Base-by-base conservation (phyloP, 805 yeast species). In the Scheffersomyces ergatensis region DNA sequence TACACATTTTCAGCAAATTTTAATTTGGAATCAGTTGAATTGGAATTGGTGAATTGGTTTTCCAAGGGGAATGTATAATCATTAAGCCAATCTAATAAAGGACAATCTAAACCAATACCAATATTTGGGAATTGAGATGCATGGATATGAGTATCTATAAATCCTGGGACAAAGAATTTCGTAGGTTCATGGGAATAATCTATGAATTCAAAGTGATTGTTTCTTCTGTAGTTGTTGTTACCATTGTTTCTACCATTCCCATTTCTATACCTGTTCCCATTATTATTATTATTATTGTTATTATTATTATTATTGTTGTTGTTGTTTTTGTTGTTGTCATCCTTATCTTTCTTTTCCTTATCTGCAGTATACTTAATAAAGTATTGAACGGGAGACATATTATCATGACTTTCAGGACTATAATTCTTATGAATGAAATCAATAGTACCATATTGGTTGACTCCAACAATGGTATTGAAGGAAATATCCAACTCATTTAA, bases 1-100 rank as follows among this genome's bases (percentile, higher is more conserved):
- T 92, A 93, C 1, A 90, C 82, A 5, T 68, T 57, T 11, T 62
- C 48, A 0, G 96, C 97, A 34, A 72, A 57, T 0, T 58, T 53
- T 17, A 75, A 49, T 46, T 83, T 78, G 15, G 62, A 14, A 25
- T 30, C 24, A 18, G 32, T 12, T 13, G 27, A 18, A 18, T 82
- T 76, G n/a, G 59, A 63, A 24, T 46, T 49, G 19, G 59, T 51
- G 48, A 88, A 75, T 3, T 85, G 73, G 6, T 85, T 69, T 62
- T 93, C 99, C 41, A 90, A 62, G 1, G 97, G 95, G 70, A 90
- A 93, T 0, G 99, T 93, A 59, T 89, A 89, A 17, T 76, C 79
- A 19, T 80, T 76, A 35, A 93, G 72, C 99, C 99, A 93, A 48
- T 92, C 95, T 41, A 93, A 67, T 33, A 93, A 69, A 1, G 96